Evolutionary conservation across 345 rosid genomes (phyloP).

Genomic region (Gossypium anomalum): DNA sequence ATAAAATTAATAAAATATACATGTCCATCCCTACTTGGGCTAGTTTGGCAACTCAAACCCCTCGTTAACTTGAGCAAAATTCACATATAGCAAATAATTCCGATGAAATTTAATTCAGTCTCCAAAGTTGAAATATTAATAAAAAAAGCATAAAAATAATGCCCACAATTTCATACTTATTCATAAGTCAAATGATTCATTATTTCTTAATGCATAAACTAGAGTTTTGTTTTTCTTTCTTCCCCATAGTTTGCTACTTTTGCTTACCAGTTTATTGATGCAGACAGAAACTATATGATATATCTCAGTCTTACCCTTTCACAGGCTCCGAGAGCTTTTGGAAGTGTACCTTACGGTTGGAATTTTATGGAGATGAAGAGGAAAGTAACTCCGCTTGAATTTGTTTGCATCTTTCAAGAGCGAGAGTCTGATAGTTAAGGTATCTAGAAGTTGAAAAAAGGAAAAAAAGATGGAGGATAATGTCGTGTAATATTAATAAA

Average conservation of each 20-base stretch:
- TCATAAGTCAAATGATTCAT: conserved; percentile 9
- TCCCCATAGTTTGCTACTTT: neutral
- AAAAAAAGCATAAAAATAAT: neutral
- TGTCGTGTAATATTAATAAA: neutral
- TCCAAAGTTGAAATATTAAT: neutral
- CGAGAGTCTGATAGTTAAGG: neutral
- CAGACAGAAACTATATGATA: conserved; percentile 18
- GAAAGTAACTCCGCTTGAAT: neutral
- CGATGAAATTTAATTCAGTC: too few relatives aligned
- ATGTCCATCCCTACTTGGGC: too few relatives aligned
- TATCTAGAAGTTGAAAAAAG: neutral
- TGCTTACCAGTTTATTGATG: conserved; percentile 6
- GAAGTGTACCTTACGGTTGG: neutral
- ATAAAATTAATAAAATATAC: too few relatives aligned
- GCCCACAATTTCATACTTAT: conserved; percentile 5
- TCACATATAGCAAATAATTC: too few relatives aligned
- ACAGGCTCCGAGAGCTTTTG: conserved; percentile 18
- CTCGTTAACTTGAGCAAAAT: too few relatives aligned
- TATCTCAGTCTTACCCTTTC: conserved; percentile 27
- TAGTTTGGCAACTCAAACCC: too few relatives aligned
- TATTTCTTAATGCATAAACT: conserved; percentile 1
- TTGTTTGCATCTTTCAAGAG: conserved; percentile 4
- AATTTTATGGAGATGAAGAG: conserved; percentile 14
- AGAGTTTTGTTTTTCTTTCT: neutral
- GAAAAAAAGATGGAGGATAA: neutral